phyloP scores from a whole-genome alignment of 805 yeast genomes.

The Candida nitratophila region DNA sequence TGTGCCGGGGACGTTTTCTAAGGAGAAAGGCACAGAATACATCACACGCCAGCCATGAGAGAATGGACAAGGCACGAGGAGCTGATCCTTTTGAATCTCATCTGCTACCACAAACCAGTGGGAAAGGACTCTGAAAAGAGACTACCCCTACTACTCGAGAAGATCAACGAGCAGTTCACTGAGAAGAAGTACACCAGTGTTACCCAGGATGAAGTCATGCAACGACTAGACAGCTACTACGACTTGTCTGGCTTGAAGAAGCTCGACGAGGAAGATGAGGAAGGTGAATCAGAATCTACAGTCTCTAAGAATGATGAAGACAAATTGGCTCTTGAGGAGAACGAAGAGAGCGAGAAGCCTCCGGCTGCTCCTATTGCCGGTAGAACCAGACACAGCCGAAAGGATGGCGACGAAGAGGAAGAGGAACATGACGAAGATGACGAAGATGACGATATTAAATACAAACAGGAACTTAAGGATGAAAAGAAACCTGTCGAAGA shows the following conservation, averaged over 20 bases:
- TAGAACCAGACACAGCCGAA: neutral
- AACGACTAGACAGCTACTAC: conserved; percentile 17
- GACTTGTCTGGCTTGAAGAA: conserved; percentile 19
- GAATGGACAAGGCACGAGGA: conserved; percentile 19
- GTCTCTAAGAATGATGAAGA: conserved; percentile 4
- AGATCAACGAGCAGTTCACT: conserved; percentile 14
- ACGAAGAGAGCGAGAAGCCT: neutral
- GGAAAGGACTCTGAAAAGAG: conserved; percentile 13
- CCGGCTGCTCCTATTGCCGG: neutral
- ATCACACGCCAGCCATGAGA: conserved; percentile 5
- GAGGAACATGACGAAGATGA: neutral
- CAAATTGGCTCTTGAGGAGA: too few relatives aligned
- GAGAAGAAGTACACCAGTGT: conserved; percentile 2
- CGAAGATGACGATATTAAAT: too few relatives aligned
- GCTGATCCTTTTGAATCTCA: conserved; percentile 13
- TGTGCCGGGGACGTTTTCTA: too few relatives aligned
- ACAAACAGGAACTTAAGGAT: conserved; percentile 1
- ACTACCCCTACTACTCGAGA: conserved; percentile 9
- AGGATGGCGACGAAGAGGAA: neutral
- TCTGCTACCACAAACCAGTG: conserved; percentile 24
- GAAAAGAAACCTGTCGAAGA: conserved; percentile 2
- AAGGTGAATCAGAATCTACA: too few relatives aligned
- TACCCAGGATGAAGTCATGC: conserved; percentile 9
- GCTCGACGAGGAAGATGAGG: conserved; percentile 12
- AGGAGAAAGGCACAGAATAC: too few relatives aligned